These are phyloP conservation scores for Collybiopsis luxurians DNA, from an alignment of 768 basidiomycete species.

Conservation along the genomic window DNA sequence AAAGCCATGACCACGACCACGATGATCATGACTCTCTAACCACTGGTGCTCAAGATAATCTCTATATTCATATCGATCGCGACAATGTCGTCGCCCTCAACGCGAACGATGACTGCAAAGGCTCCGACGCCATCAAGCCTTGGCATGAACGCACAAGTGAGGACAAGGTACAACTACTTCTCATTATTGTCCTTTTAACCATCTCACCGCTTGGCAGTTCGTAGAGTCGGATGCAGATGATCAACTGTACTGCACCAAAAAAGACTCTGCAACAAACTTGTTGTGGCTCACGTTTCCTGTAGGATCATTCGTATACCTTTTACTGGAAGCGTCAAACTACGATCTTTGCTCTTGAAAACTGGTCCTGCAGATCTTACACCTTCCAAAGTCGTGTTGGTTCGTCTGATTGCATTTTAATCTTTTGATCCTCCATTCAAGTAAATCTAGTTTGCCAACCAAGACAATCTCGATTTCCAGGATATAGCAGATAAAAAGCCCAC, in stretches of 20 bases:
- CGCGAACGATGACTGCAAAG: slow-evolving; percentile 35
- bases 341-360: slow-evolving; percentile 78
- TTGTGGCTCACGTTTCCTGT: slow-evolving; percentile 5
- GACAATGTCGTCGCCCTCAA: slow-evolving; percentile 82
- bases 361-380: slow-evolving; percentile 83
- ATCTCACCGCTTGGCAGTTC: slow-evolving; percentile 43
- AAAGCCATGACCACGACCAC: slow-evolving; percentile 52
- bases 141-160: slow-evolving; percentile 82
- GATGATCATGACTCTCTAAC: slow-evolving; percentile 47
- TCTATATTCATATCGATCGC: slow-evolving; percentile 76
- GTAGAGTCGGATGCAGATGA: slow-evolving; percentile 92
- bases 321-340: slow-evolving; percentile 81
- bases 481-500: slow-evolving; percentile 56
- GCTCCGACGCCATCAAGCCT: slow-evolving; percentile 73
- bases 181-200: neutral
- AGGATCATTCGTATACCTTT: slow-evolving; percentile 88
- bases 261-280: neutral
- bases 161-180: slow-evolving; percentile 45
- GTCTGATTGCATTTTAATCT: slow-evolving; percentile 16
- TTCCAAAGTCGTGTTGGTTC: slow-evolving; percentile 63
- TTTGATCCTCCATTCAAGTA: neutral
- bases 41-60: slow-evolving; percentile 60
- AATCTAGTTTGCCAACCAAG: slow-evolving; percentile 69
- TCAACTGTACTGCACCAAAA: slow-evolving; percentile 59
- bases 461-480: slow-evolving; percentile 81